phyloP scores from a whole-genome alignment of 192 early-diverging fungal genomes.

The Coemansia biformis region DNA sequence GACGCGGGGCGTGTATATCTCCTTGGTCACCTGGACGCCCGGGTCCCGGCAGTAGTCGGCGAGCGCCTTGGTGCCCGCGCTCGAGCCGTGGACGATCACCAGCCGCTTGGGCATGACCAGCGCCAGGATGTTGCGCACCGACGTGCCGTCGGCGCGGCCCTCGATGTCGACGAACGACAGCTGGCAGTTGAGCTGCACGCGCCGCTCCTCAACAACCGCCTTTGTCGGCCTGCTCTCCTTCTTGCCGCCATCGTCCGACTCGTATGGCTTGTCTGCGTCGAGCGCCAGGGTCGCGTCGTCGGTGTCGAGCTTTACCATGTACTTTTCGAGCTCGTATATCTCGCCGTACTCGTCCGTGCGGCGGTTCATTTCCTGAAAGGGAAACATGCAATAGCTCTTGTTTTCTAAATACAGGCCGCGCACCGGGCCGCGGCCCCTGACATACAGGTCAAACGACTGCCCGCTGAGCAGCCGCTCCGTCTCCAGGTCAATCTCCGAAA shows the following conservation, averaged over 20 bases:
- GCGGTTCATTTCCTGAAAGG: slow-evolving; percentile 72
- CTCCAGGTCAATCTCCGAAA: slow-evolving; percentile 49
- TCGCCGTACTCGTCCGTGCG: slow-evolving; percentile 93
- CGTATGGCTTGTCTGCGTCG: slow-evolving; percentile 35
- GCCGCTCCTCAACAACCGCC: slow-evolving; percentile 57
- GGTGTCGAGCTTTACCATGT: slow-evolving; percentile 33
- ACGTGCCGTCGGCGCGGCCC: slow-evolving; percentile 81
- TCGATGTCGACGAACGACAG: slow-evolving; percentile 87
- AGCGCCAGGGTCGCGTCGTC: slow-evolving; percentile 25
- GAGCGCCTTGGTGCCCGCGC: slow-evolving; percentile 63
- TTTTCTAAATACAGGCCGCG: slow-evolving; percentile 73
- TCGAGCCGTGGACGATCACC: slow-evolving; percentile 81
- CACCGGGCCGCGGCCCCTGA: slow-evolving; percentile 67
- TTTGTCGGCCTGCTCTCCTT: slow-evolving; percentile 61
- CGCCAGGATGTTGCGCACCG: slow-evolving; percentile 76
- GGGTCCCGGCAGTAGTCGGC: slow-evolving; percentile 56
- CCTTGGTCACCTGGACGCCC: slow-evolving; percentile 67
- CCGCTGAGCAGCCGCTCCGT: slow-evolving; percentile 48
- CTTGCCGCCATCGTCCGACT: slow-evolving; percentile 9
- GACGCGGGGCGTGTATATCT: slow-evolving; percentile 74
- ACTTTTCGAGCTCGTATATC: slow-evolving; percentile 63
- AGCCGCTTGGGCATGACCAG: slow-evolving; percentile 43
- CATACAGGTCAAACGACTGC: slow-evolving; percentile 74
- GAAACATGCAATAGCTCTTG: slow-evolving; percentile 84
- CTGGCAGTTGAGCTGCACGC: slow-evolving; percentile 63